Evolutionary conservation across 768 basidiomycete species (phyloP).

Genomic region (Rhodotorula sphaerocarpa): DNA sequence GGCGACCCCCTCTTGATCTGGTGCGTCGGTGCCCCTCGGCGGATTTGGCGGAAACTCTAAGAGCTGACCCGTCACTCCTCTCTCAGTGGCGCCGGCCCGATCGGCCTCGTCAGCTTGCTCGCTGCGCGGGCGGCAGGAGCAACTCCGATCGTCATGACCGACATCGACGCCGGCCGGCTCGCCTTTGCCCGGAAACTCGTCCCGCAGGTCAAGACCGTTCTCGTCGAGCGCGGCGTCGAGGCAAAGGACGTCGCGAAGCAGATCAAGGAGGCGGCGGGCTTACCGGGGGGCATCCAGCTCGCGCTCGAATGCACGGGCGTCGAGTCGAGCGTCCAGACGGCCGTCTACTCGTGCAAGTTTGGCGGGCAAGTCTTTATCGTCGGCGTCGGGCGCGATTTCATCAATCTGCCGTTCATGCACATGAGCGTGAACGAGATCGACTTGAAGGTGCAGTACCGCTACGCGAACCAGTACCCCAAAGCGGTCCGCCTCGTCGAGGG

Average conservation of each 20-base stretch:
- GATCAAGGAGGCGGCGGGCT: slow-evolving; percentile 41
- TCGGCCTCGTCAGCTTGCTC: slow-evolving; percentile 46
- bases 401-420: slow-evolving; percentile 9
- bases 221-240: slow-evolving; percentile 39
- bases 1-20: slow-evolving; percentile 47
- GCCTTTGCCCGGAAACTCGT: slow-evolving; percentile 46
- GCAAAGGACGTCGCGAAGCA: slow-evolving; percentile 39
- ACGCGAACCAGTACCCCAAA: slow-evolving; percentile 47
- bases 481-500: slow-evolving; percentile 40
- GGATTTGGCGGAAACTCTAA: not conserved
- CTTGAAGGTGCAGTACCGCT: slow-evolving; percentile 46
- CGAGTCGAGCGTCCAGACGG: slow-evolving; percentile 43
- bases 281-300: slow-evolving; percentile 34
- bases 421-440: slow-evolving; percentile 42
- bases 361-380: slow-evolving; percentile 46
- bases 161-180: slow-evolving; percentile 44
- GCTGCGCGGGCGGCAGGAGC: slow-evolving; percentile 46
- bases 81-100: slow-evolving; percentile 45
- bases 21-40: too few relatives aligned
- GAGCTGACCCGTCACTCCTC: not conserved
- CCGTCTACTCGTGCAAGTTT: slow-evolving; percentile 45
- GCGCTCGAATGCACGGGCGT: slow-evolving; percentile 48
- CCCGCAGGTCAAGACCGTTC: slow-evolving; percentile 43
- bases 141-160: slow-evolving; percentile 47
- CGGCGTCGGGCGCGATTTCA: slow-evolving; percentile 44